Evolutionary conservation across 2,329 filamentous ascomycete genomes (phyloP), one percentile per base, ranked within the genome.

Genomic region (Aspergillus nomiae): DNA sequence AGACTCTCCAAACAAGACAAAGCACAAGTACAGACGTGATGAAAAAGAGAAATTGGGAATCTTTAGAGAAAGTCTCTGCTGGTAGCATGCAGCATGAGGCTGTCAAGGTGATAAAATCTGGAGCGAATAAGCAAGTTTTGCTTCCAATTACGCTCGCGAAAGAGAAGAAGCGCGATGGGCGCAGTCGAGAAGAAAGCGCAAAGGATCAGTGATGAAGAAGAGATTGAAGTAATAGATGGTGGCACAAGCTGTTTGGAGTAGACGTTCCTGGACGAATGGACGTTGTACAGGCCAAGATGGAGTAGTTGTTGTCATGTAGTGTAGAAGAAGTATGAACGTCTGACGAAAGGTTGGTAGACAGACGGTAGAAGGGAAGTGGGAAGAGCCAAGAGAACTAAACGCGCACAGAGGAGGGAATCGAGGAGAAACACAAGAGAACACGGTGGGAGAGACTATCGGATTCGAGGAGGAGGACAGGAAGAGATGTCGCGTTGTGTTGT

Each of bases 241-340:
- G 48, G 28, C 34, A 21, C 9, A 64, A 59, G 60, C 58, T 63
- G 61, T 43, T 58, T 65, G 62, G 16, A 38, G 51, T 55, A 55
- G 24, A 16, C 6, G 32, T 55, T 24, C 32, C 34, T 34, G 21
- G 30, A 2, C 10, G 30, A n/a, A 38, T 19, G n/a, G 32, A 36
- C 36, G n/a, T 26, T 36, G 32, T 12, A 11, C 34, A 36, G 21
- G 21, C 32, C n/a, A 55, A 38, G 32, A 55, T 55, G 32, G 56
- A 65, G 60, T 55, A 30, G 51, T 56, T 50, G 55, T 63, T 56
- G 60, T 65, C 48, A 51, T 34, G 48, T 32, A 51, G 48, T 57
- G 63, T 62, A 63, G 60, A 59, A 43, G 64, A 63, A 65, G 59
- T 65, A 65, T 60, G 62, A 62, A 62, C 46, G 50, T 62, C 56